Percentiles rank a stretch among this genome's conserved stretches.
Conservation (phyloP, 805 yeast genomes). For the Cyberlindnera petersonii region DNA sequence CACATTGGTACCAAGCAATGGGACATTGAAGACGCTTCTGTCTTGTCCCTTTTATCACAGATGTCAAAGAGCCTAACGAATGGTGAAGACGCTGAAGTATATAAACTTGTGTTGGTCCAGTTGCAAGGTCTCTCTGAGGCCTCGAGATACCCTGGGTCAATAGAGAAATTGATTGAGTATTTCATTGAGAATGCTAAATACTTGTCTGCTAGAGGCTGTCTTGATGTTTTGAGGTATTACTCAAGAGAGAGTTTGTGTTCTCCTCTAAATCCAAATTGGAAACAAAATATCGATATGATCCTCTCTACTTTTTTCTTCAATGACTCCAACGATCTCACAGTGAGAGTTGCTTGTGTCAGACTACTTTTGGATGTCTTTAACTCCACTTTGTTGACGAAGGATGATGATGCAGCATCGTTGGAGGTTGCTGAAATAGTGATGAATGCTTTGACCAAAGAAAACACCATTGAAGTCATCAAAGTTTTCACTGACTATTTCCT, state of each 20-base stretch:
- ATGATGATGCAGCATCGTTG: constrained; percentile 15
- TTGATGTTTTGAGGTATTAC: constrained; percentile 45
- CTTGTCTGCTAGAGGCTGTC: constrained; percentile 36
- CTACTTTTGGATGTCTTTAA: constrained; percentile 26
- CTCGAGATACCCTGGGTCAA: constrained; percentile 38
- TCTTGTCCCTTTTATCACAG: constrained; percentile 18
- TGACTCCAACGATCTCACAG: constrained; percentile 20
- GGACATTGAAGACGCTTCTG: constrained; percentile 29
- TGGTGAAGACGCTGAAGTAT: constrained; percentile 30
- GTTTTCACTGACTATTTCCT: constrained; percentile 30
- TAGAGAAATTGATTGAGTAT: constrained; percentile 38
- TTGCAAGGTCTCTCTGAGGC: constrained; percentile 32
- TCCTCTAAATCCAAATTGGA: constrained; percentile 50
- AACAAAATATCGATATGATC: constrained; percentile 39
- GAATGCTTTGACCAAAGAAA: constrained; percentile 14
- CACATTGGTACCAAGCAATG: constrained; percentile 34
- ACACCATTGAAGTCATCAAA: constrained; percentile 29
- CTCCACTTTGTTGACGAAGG: constrained; percentile 17
- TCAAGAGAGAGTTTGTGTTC: constrained; percentile 49
- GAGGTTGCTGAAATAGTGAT: constrained; percentile 17
- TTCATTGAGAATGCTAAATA: constrained; percentile 35
- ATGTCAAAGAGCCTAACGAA: constrained; percentile 24
- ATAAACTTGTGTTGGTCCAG: constrained; percentile 35
- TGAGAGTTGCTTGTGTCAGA: constrained; percentile 32
- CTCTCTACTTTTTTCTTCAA: constrained; percentile 42